Base-by-base conservation (phyloP, 1,284 basidiomycete species). In the Cerioporus squamosus region DNA sequence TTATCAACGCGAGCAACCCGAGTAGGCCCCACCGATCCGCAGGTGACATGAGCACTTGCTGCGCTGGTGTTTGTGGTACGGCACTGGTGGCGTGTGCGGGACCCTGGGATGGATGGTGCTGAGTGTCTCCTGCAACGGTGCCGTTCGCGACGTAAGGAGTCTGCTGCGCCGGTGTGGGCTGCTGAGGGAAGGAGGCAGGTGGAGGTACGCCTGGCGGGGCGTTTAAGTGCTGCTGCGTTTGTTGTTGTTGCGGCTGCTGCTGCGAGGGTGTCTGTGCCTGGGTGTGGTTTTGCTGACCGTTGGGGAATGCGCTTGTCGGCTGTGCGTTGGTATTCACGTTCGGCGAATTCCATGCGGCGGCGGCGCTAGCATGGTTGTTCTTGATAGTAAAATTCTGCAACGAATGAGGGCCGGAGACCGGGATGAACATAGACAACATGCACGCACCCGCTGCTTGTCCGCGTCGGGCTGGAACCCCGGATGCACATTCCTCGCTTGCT, bases 1-100 rank as follows among this genome's bases (percentile, higher is more conserved):
- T 95, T 75, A 98, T 96, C 80, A 96, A 85, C 57, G 92, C 89
- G 60, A 99, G 79, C 61, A 99, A 77, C 2, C 94, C 94, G 51
- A 97, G 75, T 39, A 99, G 78, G 0, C 97, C 97, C 90, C 96
- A 99, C 65, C 95, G 86, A 75, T 99, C 97, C 55, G 96, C 97
- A 0, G 97, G 94, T 53, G 92, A 94, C 66, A 93, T 88, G 52
- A 98, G 82, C 18, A 99, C 87, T 77, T 99, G 97, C 73, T 98
- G 94, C 42, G 95, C 95, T 0, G 97, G 95, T 59, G 95, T 93
- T 69, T 93, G 87, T 59, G 94, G 88, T 55, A 72, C 67, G 26
- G 70, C 63, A 44, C 60, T 61, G 33, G 70, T 59, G 44, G 67
- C 61, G 59, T 69, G 68, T 51, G 66, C 66, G 42, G 67, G 67